Evolutionary conservation across 148 eudicot species (phyloP).

Genomic region (Nepenthes mirabilis): DNA sequence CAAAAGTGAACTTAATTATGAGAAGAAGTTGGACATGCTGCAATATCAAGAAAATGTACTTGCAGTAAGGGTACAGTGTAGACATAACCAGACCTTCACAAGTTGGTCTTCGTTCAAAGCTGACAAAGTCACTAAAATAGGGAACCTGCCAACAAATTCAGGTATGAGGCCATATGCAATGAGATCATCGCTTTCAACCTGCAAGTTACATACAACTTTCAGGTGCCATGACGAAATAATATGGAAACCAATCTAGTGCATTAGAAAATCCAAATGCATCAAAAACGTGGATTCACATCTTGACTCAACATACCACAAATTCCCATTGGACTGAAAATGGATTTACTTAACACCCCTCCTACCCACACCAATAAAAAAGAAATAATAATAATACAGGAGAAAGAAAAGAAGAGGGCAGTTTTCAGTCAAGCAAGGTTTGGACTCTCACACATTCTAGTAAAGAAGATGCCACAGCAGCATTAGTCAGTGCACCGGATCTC

Average conservation of each 20-base stretch:
- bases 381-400: not conserved
- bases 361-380: not conserved
- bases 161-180: constrained; percentile 68
- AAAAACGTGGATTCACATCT: not conserved
- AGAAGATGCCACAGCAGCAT: constrained; percentile 27
- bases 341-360: too few relatives aligned
- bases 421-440: not conserved
- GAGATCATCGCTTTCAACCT: constrained; percentile 57
- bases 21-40: not conserved
- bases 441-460: constrained; percentile 33
- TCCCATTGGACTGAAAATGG: not conserved
- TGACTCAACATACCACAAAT: not conserved
- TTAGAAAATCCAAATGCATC: not conserved
- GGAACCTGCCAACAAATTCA: constrained; percentile 56
- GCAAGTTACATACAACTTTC: constrained; percentile 5
- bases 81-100: constrained; percentile 27
- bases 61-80: not conserved
- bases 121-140: constrained; percentile 44
- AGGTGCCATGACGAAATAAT: not conserved
- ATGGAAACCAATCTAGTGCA: not conserved
- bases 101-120: constrained; percentile 56
- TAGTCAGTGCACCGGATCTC: constrained; percentile 61
- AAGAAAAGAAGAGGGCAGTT: not conserved
- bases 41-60: not conserved
- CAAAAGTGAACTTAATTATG: too few relatives aligned